Percentiles rank a stretch among this genome's conserved stretches.
Evolutionary conservation across 2,329 filamentous ascomycete species (phyloP).

Genomic region (Aureobasidium sp.): DNA sequence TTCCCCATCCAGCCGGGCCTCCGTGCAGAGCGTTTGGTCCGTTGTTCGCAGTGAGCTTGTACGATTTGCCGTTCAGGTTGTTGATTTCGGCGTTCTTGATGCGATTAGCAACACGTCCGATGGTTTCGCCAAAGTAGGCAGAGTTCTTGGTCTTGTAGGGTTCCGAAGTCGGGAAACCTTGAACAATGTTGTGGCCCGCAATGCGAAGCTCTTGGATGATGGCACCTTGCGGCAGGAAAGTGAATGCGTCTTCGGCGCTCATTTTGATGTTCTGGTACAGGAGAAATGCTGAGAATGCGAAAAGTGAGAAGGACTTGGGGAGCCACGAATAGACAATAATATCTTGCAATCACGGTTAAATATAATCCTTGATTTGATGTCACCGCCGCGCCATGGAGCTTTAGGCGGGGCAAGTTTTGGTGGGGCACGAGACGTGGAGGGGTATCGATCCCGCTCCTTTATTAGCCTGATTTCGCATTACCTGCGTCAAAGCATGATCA

Average conservation of each 20-base stretch:
- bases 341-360: slow-evolving; percentile 11
- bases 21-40: slow-evolving; percentile 59
- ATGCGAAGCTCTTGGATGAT: slow-evolving; percentile 77
- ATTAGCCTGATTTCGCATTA: slow-evolving; percentile 11
- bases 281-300: neutral
- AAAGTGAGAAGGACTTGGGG: neutral
- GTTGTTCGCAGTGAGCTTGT: slow-evolving; percentile 68
- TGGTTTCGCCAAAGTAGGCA: slow-evolving; percentile 86
- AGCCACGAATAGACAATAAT: neutral
- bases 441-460: neutral
- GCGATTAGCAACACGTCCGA: slow-evolving; percentile 77
- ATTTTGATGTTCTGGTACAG: slow-evolving; percentile 2
- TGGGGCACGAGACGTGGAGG: slow-evolving; percentile 6
- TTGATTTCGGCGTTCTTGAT: slow-evolving; percentile 65
- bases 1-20: slow-evolving; percentile 66
- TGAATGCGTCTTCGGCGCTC: slow-evolving; percentile 37
- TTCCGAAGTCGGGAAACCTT: slow-evolving; percentile 69
- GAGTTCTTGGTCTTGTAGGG: slow-evolving; percentile 69
- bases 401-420: slow-evolving; percentile 6
- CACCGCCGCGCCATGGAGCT: neutral
- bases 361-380: neutral
- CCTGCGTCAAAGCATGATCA: too few relatives aligned
- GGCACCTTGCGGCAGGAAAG: slow-evolving; percentile 68
- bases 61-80: slow-evolving; percentile 63
- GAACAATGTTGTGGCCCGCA: slow-evolving; percentile 76